These are phyloP conservation scores for Venturia carpophila DNA, from an alignment of 2,329 filamentous ascomycete species.

Conservation along the genomic window DNA sequence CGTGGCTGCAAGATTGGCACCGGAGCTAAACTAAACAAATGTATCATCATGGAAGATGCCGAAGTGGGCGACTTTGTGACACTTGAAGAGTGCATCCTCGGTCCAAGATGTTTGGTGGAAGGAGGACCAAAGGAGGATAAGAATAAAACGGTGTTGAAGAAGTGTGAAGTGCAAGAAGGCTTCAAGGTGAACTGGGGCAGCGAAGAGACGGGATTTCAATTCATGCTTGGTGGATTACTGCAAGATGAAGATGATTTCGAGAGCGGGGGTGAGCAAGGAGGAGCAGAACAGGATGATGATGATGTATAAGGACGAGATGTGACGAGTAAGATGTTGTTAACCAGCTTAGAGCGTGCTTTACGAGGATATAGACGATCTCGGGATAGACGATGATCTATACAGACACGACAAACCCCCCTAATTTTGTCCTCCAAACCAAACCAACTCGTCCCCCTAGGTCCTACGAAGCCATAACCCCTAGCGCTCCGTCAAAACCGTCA, in stretches of 20 bases:
- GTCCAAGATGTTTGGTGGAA: slow-evolving; percentile 73
- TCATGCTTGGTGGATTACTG: slow-evolving; percentile 1
- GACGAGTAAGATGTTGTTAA: not conserved
- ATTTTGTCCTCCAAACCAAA: too few species aligned
- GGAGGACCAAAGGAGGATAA: slow-evolving; percentile 52
- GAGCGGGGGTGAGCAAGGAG: not conserved
- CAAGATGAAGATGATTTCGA: slow-evolving; percentile 9
- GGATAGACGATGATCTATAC: not conserved
- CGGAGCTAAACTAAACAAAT: slow-evolving; percentile 79
- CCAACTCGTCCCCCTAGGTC: too few species aligned
- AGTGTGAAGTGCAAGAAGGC: slow-evolving; percentile 84
- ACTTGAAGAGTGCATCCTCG: slow-evolving; percentile 80
- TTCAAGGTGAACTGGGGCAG: slow-evolving; percentile 76
- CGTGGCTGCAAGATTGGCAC: slow-evolving; percentile 78
- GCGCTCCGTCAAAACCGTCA: too few species aligned
- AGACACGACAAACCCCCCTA: too few species aligned
- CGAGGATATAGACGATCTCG: not conserved
- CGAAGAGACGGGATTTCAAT: slow-evolving; percentile 22
- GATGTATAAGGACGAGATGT: not conserved
- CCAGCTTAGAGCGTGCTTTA: not conserved
- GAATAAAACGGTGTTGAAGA: slow-evolving; percentile 55
- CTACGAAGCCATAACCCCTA: too few species aligned
- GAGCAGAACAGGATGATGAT: not conserved
- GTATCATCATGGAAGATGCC: slow-evolving; percentile 86
- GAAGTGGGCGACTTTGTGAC: slow-evolving; percentile 77